phyloP scores from a whole-genome alignment of 345 rosid genomes.

The Reutealis trisperma region DNA sequence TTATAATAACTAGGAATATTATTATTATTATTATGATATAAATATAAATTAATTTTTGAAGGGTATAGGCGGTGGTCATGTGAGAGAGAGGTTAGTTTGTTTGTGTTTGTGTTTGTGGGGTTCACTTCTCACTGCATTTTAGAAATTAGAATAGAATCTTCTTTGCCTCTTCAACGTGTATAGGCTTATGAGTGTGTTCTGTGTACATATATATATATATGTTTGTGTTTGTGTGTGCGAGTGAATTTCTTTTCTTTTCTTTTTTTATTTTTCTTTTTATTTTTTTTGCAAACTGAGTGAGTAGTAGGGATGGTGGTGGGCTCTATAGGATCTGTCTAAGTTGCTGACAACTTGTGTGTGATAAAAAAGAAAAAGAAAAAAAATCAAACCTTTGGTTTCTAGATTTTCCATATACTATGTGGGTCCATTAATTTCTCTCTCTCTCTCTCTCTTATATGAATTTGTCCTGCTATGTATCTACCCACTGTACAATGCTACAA shows the following conservation, averaged over 20 bases:
- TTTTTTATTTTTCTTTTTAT: no score
- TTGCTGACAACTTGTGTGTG: slow-evolving; percentile 50
- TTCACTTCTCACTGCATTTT: slow-evolving; percentile 41
- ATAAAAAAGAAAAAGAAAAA: not conserved
- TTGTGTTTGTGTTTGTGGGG: slow-evolving; percentile 31
- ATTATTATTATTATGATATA: not conserved
- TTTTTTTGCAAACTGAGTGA: no score
- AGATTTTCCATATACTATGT: slow-evolving; percentile 35
- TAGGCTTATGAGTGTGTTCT: not conserved
- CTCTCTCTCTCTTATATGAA: not conserved
- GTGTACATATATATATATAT: slow-evolving; percentile 4
- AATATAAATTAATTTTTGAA: slow-evolving; percentile 1
- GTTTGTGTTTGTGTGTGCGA: slow-evolving; percentile 9
- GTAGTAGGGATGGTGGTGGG: slow-evolving; percentile 43
- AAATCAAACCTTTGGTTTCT: slow-evolving; percentile 23
- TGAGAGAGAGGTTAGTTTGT: slow-evolving; percentile 11
- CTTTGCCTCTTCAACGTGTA: slow-evolving; percentile 38
- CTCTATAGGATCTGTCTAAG: slow-evolving; percentile 43
- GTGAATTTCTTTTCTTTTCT: slow-evolving; percentile 6
- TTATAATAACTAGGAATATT: slow-evolving; percentile 9
- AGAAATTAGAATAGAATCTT: slow-evolving; percentile 66
- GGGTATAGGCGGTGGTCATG: slow-evolving; percentile 52
- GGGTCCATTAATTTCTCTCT: not conserved
- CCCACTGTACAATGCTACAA: not conserved
- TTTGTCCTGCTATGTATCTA: not conserved